Conservation (phyloP, 805 yeast species). For the Candida stauntonica region DNA sequence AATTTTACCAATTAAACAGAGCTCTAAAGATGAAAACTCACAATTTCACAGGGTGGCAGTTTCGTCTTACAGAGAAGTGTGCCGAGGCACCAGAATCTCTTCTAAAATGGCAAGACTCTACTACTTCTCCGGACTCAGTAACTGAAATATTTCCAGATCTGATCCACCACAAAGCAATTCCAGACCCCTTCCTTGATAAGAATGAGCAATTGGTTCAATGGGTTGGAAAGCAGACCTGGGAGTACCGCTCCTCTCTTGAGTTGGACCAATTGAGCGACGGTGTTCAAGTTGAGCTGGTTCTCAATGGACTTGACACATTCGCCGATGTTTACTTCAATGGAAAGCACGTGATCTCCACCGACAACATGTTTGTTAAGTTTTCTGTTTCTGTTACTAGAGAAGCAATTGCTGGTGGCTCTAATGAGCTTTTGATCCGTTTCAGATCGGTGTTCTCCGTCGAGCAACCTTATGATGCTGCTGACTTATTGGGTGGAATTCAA, state of each 20-base stretch:
- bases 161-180: constrained; percentile 33
- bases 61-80: not conserved
- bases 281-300: constrained; percentile 20
- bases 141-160: constrained; percentile 42
- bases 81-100: not conserved
- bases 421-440: constrained; percentile 35
- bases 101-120: constrained; percentile 9
- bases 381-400: constrained; percentile 28
- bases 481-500: constrained; percentile 33
- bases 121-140: constrained; percentile 7
- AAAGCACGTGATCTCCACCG: constrained; percentile 30
- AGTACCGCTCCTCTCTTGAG: constrained; percentile 31
- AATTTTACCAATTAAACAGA: not conserved
- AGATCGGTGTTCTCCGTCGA: constrained; percentile 34
- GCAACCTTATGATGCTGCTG: constrained; percentile 24
- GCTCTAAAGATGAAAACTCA: not conserved
- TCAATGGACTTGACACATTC: constrained; percentile 24
- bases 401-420: constrained; percentile 15
- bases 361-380: constrained; percentile 41
- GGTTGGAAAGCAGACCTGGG: constrained; percentile 50
- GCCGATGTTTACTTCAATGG: constrained; percentile 34
- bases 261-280: constrained; percentile 28
- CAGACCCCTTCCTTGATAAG: constrained; percentile 41
- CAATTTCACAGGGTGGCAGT: not conserved
- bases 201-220: constrained; percentile 45